Conservation (phyloP, 306 rosid species). For the Cucurbita argyrosperma region DNA sequence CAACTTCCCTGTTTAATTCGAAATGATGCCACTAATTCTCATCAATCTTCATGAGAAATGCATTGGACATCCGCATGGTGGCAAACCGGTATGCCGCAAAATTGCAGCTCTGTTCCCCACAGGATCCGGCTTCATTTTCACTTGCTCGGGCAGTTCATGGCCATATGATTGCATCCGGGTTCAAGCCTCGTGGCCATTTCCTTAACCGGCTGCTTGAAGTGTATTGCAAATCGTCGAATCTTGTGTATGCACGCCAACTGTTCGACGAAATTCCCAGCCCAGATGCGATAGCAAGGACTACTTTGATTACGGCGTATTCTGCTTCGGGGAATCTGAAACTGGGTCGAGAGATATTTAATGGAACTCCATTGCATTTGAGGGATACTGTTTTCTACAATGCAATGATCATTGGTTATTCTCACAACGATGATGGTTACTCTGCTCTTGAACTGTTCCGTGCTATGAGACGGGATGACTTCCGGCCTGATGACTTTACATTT, state of each 20-base stretch:
- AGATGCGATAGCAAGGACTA: constrained; percentile 4
- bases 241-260: not conserved
- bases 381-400: constrained; percentile 14
- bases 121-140: constrained; percentile 10
- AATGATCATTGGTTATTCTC: constrained; percentile 10
- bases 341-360: constrained; percentile 6
- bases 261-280: constrained; percentile 17
- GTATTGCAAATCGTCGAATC: constrained; percentile 21
- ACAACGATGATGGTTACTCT: constrained; percentile 9
- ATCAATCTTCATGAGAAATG: not conserved
- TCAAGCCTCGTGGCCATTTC: constrained; percentile 32
- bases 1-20: not conserved
- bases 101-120: constrained; percentile 14
- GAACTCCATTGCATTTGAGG: constrained; percentile 8
- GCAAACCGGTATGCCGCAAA: constrained; percentile 33
- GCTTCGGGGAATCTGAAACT: not conserved
- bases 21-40: not conserved
- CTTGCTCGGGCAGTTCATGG: constrained; percentile 14
- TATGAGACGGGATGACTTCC: not conserved
- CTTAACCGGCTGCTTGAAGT: constrained; percentile 37
- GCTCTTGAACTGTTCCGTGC: constrained; percentile 6
- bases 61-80: constrained; percentile 4
- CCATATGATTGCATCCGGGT: not conserved
- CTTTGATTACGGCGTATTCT: constrained; percentile 5
- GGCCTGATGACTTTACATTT: constrained; percentile 9